Base-by-base conservation (phyloP, 1,284 basidiomycete species). In the Mycosarcoma maydis region DNA sequence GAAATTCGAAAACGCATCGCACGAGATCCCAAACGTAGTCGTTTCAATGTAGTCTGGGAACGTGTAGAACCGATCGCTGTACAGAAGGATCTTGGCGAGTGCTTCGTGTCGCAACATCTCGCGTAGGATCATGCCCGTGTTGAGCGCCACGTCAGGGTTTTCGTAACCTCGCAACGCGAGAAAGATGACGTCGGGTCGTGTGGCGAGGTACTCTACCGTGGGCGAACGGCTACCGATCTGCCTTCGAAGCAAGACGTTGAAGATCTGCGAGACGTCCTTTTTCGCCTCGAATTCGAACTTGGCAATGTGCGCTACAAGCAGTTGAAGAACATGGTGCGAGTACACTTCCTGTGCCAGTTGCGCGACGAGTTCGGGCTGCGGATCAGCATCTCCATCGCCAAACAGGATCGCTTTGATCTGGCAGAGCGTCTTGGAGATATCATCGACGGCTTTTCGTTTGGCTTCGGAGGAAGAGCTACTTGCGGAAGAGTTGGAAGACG, bases 1-100 rank as follows among this genome's bases (percentile, higher is more conserved):
- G 81, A 98, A 87, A 82, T 96, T 98, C 27, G 91, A 90, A 78
- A 96, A 96, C 5, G 95, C 95, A 82, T 98, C 96, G 75, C 95
- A 98, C 0, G 94, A 96, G 66, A 98, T 92, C 9, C 95, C 95
- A 80, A 98, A 98, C 20, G 95, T 97, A 3, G 94, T 95, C 47
- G 90, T 91, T 84, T 98, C 96, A 73, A 99, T 98, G 83, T 95
- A 95, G 77, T 92, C 88, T 9, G 94, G 92, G 83, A 95, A 99
- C 60, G 88, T 90, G 85, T 98, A 98, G 84, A 99, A 98, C 24
- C 32, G 38, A 29, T 98, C 93, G 9, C 92, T 94, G 81, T 96
- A 88, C 27, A 99, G 86, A 46, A 99, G 82, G 48, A 94, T 89
- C 85, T 94, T 93, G 50, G 91, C 90, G 23, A 99, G 84, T 43